Percentiles rank a stretch among this genome's conserved stretches.
phyloP scores from a whole-genome alignment of 2,329 filamentous ascomycete genomes.

The Diaporthe citriasiana region DNA sequence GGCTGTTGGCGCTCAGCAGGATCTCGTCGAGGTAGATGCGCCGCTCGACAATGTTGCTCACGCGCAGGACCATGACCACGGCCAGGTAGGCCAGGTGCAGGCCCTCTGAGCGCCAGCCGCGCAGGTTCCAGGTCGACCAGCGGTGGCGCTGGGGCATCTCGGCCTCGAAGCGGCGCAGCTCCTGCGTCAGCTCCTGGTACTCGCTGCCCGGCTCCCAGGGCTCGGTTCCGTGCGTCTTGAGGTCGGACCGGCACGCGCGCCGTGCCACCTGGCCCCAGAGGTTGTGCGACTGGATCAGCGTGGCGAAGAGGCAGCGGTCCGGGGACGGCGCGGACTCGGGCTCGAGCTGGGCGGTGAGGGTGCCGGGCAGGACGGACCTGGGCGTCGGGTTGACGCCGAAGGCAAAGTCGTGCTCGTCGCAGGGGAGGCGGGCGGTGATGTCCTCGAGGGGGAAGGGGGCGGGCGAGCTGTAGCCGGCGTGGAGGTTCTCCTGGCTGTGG shows the following conservation, averaged over 20 bases:
- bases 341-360: conserved; percentile 48
- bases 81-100: conserved; percentile 55
- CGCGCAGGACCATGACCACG: conserved; percentile 52
- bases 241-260: conserved; percentile 45
- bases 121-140: conserved; percentile 55
- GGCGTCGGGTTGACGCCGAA: conserved; percentile 50
- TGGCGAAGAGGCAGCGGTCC: conserved; percentile 54
- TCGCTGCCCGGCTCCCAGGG: conserved; percentile 49
- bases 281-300: conserved; percentile 54
- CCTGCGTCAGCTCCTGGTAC: conserved; percentile 44
- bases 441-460: conserved; percentile 52
- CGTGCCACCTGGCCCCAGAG: conserved; percentile 55
- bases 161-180: conserved; percentile 49
- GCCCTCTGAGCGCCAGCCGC: conserved; percentile 52
- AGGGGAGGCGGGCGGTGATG: conserved; percentile 54
- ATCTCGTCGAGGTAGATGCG: conserved; percentile 53
- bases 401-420: conserved; percentile 55
- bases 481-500: conserved; percentile 54
- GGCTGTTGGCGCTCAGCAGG: conserved; percentile 42
- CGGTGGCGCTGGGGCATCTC: conserved; percentile 50
- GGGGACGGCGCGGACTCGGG: conserved; percentile 46
- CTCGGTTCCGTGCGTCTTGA: conserved; percentile 33
- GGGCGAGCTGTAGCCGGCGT: conserved; percentile 53
- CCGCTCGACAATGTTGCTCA: conserved; percentile 55
- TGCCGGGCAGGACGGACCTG: conserved; percentile 52